Base-by-base conservation (phyloP, 495 filamentous ascomycete genomes). In the Pseudotulostoma volvatum region DNA sequence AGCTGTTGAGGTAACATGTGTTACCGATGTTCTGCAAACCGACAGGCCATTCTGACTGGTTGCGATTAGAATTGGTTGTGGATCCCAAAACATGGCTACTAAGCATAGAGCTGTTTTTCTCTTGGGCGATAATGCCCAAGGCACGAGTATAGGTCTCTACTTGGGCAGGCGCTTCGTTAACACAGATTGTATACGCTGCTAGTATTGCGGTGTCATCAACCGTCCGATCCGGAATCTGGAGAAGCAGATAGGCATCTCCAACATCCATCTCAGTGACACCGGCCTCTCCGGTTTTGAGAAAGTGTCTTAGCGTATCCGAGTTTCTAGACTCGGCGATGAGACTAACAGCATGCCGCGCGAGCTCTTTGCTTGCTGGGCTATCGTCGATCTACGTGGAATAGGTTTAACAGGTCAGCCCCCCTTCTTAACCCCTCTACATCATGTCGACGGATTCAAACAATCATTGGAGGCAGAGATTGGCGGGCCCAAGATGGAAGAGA, bases 1-100 rank as follows among this genome's bases (percentile, higher is more conserved):
- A 68, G 54, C 90, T 96, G 60, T 96, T 96, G 30, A 99, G 71
- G 48, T 99, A 99, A 56, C 90, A 99, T 1, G 90, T 99, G 46
- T 95, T 95, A 31, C 88, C 85, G 44, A 95, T 88, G 45, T 96
- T 99, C 31, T 74, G 71, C 9, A 96, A 66, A 0, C 90, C 90
- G 37, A 88, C 78, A 5, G 87, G 86, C 63, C 76, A 76, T 9
- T 73, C 62, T 1, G 53, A 44, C 15, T 61, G 37, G 36, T 60
- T 44, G 23, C 51, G 51, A 43, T 54, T 54, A 4, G 57, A 37
- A 39, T 64, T 52, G 9, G 44, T 44, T 14, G 48, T 49, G 37
- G 56, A 44, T 0, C 61, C 59, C 25, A 55, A 43, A 16, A 52
- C 52, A 48, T 59, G 59, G 25, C 45, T 54, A 36, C 46, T 55